Evolutionary conservation across 352 stramenopile genomes (phyloP).

Genomic region (Globisporangium camurandrum): DNA sequence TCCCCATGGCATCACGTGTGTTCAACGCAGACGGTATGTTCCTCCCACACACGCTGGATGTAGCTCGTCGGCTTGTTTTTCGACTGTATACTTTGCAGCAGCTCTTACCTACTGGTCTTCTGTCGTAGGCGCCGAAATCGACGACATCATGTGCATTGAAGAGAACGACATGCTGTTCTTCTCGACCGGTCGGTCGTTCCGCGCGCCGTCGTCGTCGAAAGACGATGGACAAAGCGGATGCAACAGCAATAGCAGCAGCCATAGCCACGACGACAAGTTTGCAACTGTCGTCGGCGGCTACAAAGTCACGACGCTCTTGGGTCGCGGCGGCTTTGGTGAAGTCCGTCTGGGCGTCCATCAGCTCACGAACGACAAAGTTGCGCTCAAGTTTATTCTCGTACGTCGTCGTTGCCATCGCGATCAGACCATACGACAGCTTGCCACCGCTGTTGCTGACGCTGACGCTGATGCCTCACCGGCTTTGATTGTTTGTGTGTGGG

Average conservation of each 20-base stretch:
- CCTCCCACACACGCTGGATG: not conserved
- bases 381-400: slow-evolving; percentile 83
- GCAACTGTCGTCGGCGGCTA: slow-evolving; percentile 75
- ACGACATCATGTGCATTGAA: slow-evolving; percentile 89
- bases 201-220: slow-evolving; percentile 42
- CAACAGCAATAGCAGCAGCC: too few species aligned
- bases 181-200: slow-evolving; percentile 72
- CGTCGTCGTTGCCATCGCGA: too few species aligned
- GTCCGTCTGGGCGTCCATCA: slow-evolving; percentile 71
- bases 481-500: too few species aligned
- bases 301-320: slow-evolving; percentile 71
- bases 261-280: slow-evolving; percentile 35
- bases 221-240: slow-evolving; percentile 38
- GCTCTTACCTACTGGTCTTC: too few species aligned
- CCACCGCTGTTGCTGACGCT: too few species aligned
- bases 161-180: slow-evolving; percentile 89
- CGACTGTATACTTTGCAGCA: not conserved
- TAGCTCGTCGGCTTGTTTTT: not conserved
- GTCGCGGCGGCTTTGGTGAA: slow-evolving; percentile 77
- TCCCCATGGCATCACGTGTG: slow-evolving; percentile 69
- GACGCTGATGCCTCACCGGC: too few species aligned
- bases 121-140: slow-evolving; percentile 67
- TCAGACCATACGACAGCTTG: too few species aligned
- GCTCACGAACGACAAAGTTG: slow-evolving; percentile 80
- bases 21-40: slow-evolving; percentile 73